Conservation (phyloP, 139 green algal genomes). For the Diplosphaera chodatii region DNA sequence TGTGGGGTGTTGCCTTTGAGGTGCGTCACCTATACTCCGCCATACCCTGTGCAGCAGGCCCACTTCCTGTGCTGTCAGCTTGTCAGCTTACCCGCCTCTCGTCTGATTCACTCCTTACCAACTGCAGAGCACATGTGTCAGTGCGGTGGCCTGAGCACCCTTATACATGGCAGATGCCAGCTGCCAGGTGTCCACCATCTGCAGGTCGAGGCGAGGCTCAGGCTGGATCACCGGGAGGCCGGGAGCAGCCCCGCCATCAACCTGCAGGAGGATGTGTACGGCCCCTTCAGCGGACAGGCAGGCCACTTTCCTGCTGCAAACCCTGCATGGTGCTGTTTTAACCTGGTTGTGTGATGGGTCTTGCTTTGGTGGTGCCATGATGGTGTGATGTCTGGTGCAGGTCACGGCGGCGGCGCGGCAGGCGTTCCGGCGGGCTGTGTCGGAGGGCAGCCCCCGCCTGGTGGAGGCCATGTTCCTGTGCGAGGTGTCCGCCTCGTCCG, state of each 20-base stretch:
- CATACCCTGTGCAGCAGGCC: too few relatives aligned
- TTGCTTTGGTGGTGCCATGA: too few relatives aligned
- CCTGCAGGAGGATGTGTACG: conserved; percentile 79
- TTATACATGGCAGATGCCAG: too few relatives aligned
- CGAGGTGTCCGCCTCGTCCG: conserved; percentile 65
- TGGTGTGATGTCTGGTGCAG: conserved; percentile 21
- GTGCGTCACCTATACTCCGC: too few relatives aligned
- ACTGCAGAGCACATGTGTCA: too few relatives aligned
- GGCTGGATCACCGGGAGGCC: not conserved
- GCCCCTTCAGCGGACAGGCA: conserved; percentile 78
- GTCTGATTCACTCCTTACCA: too few relatives aligned
- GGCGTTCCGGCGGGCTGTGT: conserved; percentile 69
- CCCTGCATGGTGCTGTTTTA: too few relatives aligned
- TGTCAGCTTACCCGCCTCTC: too few relatives aligned
- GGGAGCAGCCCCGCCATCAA: not conserved
- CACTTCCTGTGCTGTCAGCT: too few relatives aligned
- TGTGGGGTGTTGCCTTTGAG: conserved; percentile 86
- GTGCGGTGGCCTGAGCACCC: too few relatives aligned
- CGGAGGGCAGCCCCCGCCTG: conserved; percentile 75
- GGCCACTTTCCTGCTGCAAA: conserved; percentile 16
- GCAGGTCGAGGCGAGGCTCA: conserved; percentile 33
- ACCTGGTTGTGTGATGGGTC: too few relatives aligned
- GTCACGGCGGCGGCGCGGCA: conserved; percentile 63
- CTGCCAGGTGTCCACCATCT: not conserved
- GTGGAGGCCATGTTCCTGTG: conserved; percentile 93